Evolutionary conservation across 768 basidiomycete genomes (phyloP).

Genomic region (Agaricus sinodeliciosus): DNA sequence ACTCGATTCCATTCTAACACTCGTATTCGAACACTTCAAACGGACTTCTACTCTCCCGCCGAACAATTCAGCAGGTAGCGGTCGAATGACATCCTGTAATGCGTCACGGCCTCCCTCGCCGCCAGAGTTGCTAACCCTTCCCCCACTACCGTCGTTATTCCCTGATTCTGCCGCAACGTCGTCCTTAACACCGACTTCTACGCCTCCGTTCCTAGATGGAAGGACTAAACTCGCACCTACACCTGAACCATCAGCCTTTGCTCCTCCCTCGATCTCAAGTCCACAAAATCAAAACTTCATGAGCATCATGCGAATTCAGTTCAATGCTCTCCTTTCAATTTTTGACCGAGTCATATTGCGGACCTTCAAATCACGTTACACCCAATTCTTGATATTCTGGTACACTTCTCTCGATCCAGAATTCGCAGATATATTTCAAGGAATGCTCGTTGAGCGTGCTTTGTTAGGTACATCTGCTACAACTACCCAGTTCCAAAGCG

Average conservation of each 20-base stretch:
- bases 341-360: constrained; percentile 92
- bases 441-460: constrained; percentile 89
- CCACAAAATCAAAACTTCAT: constrained; percentile 13
- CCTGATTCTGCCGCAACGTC: constrained; percentile 3
- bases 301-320: constrained; percentile 47
- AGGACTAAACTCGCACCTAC: constrained; percentile 4
- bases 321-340: constrained; percentile 83
- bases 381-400: constrained; percentile 96
- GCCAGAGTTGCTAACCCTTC: constrained; percentile 30
- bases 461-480: constrained; percentile 39
- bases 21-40: constrained; percentile 83
- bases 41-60: constrained; percentile 26
- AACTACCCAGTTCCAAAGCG: constrained; percentile 7
- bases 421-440: constrained; percentile 90
- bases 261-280: constrained; percentile 18
- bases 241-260: not conserved
- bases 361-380: constrained; percentile 96
- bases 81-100: constrained; percentile 12
- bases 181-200: constrained; percentile 7
- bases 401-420: constrained; percentile 84
- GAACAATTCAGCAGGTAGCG: not conserved
- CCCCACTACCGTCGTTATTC: constrained; percentile 12
- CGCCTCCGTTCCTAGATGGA: not conserved
- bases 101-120: constrained; percentile 20
- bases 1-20: constrained; percentile 79